Base-by-base conservation (phyloP, 768 basidiomycete genomes). In the Psilocybe subaeruginosa region DNA sequence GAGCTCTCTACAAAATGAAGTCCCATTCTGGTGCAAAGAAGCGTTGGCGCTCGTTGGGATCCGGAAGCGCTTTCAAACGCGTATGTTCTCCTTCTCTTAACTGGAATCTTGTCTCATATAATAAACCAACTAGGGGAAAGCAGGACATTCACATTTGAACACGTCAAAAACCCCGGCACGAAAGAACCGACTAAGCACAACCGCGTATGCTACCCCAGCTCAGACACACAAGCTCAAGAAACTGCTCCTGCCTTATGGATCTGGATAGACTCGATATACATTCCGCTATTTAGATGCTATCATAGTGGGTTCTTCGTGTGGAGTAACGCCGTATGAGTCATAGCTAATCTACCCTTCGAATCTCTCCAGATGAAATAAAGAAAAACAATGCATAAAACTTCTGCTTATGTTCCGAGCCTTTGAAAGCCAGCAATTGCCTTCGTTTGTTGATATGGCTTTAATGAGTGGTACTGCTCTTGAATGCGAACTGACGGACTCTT, bases 21-120 rank as follows among this genome's bases (percentile, higher is more conserved):
- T 84, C 88, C 0, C 91, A 93, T 71, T 88, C 85, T 3, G 91
- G 91, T 8, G 83, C 91, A 23, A 92, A 92, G 77, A 93, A 93
- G 74, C 79, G 91, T 62, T 93, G 90, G 90, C 78, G 84, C 59
- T 87, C 88, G 3, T 73, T 92, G 48, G 83, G 84, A n/a, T 86
- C 84, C 27, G 84, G 86, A 16, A 78, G 72, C 48, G 71, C 78
- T 14, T 93, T 92, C 79, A 92, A 93, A 80, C 89, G 91, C 66
- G 91, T 92, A 61, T 47, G 87, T 76, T 16, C 8, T 14, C 29
- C 11, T 23, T 4, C 27, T 16, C 11, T 50, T 19, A 5, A 11
- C 8, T n/a, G 9, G 39, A 61, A 29, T 19, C 23, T 41, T 37
- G 11, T 19, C 55, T 55, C 57, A 11, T 47, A 35, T 58, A 19